phyloP scores from a whole-genome alignment of 1,284 basidiomycete genomes.

The Microstroma glucosiphilum region DNA sequence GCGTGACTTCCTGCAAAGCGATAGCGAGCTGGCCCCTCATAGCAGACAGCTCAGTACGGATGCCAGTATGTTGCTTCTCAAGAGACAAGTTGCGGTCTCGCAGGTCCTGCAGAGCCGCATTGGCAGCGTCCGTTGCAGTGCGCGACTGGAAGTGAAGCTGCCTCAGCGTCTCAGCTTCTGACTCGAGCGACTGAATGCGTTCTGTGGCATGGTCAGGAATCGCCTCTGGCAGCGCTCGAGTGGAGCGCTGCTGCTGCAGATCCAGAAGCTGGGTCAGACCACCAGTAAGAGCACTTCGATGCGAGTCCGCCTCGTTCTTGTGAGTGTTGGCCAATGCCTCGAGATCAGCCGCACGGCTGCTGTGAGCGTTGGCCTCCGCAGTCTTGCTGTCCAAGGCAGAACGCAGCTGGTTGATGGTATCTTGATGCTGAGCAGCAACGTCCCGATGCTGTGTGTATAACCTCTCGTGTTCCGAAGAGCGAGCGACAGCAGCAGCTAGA shows the following conservation, averaged over 20 bases:
- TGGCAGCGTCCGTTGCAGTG: slow-evolving; percentile 49
- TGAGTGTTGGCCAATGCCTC: slow-evolving; percentile 63
- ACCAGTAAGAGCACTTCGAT: slow-evolving; percentile 39
- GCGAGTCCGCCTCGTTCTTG: slow-evolving; percentile 41
- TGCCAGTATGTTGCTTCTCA: slow-evolving; percentile 64
- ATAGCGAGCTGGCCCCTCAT: slow-evolving; percentile 70
- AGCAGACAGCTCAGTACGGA: slow-evolving; percentile 71
- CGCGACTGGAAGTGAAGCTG: slow-evolving; percentile 42
- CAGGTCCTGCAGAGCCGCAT: slow-evolving; percentile 62
- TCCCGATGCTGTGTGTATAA: slow-evolving; percentile 56
- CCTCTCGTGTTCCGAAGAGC: slow-evolving; percentile 74
- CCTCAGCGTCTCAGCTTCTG: slow-evolving; percentile 40
- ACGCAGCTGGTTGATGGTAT: slow-evolving; percentile 68
- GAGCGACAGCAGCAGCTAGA: slow-evolving; percentile 66
- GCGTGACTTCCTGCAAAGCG: slow-evolving; percentile 66
- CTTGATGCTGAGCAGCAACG: slow-evolving; percentile 42
- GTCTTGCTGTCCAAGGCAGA: slow-evolving; percentile 65
- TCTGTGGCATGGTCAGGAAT: slow-evolving; percentile 34
- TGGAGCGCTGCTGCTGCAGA: slow-evolving; percentile 25
- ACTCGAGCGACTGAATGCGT: slow-evolving; percentile 41
- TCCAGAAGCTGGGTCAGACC: slow-evolving; percentile 41
- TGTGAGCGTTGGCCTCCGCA: slow-evolving; percentile 50
- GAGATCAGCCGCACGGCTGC: slow-evolving; percentile 69
- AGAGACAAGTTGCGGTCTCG: slow-evolving; percentile 60
- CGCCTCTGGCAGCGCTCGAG: slow-evolving; percentile 16